Conservation (phyloP, 2,329 filamentous ascomycete species). For the Stemphylium vesicarium region DNA sequence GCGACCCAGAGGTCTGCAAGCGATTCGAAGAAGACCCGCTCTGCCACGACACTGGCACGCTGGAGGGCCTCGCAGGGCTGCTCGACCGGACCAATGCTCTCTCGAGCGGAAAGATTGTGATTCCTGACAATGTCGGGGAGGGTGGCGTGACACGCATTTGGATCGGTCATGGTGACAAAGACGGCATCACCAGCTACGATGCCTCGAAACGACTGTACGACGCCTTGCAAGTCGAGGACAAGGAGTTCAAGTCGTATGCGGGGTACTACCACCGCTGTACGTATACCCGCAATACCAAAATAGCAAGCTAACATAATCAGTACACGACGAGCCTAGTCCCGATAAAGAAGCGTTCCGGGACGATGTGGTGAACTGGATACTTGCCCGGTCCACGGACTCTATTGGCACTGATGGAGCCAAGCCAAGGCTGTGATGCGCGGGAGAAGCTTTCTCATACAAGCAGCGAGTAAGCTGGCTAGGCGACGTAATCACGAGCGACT, state of each 20-base stretch:
- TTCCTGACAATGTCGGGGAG: constrained; percentile 53
- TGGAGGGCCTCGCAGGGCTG: constrained; percentile 79
- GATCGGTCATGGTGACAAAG: constrained; percentile 77
- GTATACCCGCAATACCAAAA: constrained; percentile 21
- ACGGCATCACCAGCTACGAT: constrained; percentile 71
- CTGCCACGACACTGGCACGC: constrained; percentile 82
- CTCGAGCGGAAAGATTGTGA: constrained; percentile 59
- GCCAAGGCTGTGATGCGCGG: constrained; percentile 39
- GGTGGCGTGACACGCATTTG: constrained; percentile 69
- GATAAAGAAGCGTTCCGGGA: constrained; percentile 44
- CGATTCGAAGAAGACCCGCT: constrained; percentile 70
- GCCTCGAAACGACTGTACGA: constrained; percentile 71
- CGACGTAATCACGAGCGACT: constrained; percentile 12
- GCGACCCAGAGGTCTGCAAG: constrained; percentile 69
- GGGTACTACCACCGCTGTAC: constrained; percentile 76
- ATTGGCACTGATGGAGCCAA: constrained; percentile 38
- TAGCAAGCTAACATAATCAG: constrained; percentile 30
- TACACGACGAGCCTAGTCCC: constrained; percentile 47
- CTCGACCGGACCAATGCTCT: constrained; percentile 74
- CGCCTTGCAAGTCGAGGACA: constrained; percentile 65
- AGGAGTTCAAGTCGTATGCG: constrained; percentile 73
- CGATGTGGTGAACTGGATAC: constrained; percentile 47
- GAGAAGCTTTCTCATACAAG: constrained; percentile 7
- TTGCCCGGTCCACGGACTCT: constrained; percentile 40
- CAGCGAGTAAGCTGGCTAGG: constrained; percentile 10